phyloP scores from a whole-genome alignment of 2,329 filamentous ascomycete genomes.

The Emergomyces africanus region DNA sequence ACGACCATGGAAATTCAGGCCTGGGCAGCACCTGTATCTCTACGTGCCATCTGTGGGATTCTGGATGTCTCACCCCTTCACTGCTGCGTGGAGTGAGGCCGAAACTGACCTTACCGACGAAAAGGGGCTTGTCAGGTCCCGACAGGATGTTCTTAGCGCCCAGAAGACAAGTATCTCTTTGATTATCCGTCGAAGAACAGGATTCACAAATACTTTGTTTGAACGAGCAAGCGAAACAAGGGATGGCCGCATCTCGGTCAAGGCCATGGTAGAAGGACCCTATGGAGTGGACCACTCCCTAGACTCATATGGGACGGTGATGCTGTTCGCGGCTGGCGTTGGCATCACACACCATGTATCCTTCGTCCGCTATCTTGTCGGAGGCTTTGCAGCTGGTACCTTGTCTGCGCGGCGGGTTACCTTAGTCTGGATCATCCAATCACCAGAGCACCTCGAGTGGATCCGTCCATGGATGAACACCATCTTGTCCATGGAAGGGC shows the following conservation, averaged over 20 bases:
- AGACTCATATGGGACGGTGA: constrained; percentile 79
- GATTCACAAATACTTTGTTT: constrained; percentile 74
- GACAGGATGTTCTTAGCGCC: constrained; percentile 38
- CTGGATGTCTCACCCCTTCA: constrained; percentile 70
- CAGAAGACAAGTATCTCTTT: constrained; percentile 54
- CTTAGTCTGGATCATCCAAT: constrained; percentile 86
- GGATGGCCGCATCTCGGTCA: constrained; percentile 46
- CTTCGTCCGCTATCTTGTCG: constrained; percentile 65
- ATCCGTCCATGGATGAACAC: constrained; percentile 72
- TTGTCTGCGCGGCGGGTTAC: constrained; percentile 71
- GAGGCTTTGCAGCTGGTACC: constrained; percentile 55
- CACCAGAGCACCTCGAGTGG: constrained; percentile 84
- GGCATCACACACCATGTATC: constrained; percentile 94
- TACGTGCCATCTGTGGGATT: constrained; percentile 53
- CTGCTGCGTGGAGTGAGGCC: constrained; percentile 60
- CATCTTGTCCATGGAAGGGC: constrained; percentile 66
- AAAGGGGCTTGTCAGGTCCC: constrained; percentile 32
- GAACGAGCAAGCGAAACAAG: constrained; percentile 47
- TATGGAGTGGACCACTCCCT: constrained; percentile 76
- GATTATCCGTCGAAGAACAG: constrained; percentile 74
- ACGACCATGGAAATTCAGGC: constrained; percentile 51
- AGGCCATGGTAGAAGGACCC: constrained; percentile 75
- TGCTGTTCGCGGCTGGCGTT: constrained; percentile 84
- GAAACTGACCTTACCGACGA: constrained; percentile 32
- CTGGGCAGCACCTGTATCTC: constrained; percentile 63